These are phyloP conservation scores for Botrytis squamosa DNA, from an alignment of 2,329 filamentous ascomycete species.

Conservation along the genomic window DNA sequence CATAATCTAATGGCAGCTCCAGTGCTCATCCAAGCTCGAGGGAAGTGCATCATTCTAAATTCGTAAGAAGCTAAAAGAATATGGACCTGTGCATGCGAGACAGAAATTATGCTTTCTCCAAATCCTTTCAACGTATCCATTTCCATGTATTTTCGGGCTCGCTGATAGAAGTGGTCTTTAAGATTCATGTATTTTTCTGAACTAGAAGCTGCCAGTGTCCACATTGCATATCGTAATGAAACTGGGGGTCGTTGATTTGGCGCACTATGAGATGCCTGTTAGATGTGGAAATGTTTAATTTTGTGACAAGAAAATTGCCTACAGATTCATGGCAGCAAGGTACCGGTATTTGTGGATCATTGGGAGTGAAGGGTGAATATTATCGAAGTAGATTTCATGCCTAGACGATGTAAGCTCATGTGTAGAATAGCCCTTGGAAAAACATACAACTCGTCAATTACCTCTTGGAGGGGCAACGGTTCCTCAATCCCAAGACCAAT, in stretches of 20 bases:
- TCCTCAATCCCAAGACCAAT: slow-evolving; percentile 69
- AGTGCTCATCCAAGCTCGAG: slow-evolving; percentile 89
- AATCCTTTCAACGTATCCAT: slow-evolving; percentile 88
- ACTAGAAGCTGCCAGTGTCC: slow-evolving; percentile 86
- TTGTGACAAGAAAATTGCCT: slow-evolving; percentile 35
- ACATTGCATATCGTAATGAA: slow-evolving; percentile 89
- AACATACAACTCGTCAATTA: slow-evolving; percentile 77
- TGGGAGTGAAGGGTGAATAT: slow-evolving; percentile 79
- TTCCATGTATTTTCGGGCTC: slow-evolving; percentile 87
- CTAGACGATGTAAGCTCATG: slow-evolving; percentile 44
- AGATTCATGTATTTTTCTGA: slow-evolving; percentile 77
- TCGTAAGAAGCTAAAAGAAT: slow-evolving; percentile 78
- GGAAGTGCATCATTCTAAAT: slow-evolving; percentile 98
- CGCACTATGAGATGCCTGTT: slow-evolving; percentile 47
- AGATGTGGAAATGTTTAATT: neutral
- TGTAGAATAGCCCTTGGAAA: slow-evolving; percentile 5
- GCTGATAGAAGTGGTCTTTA: slow-evolving; percentile 85
- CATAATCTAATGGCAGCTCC: slow-evolving; percentile 77
- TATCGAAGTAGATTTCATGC: slow-evolving; percentile 85
- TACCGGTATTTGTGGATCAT: slow-evolving; percentile 90
- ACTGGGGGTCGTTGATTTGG: slow-evolving; percentile 83
- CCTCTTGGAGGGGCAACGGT: slow-evolving; percentile 63
- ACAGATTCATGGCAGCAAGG: slow-evolving; percentile 82
- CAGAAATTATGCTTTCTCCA: slow-evolving; percentile 82
- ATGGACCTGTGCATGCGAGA: slow-evolving; percentile 86